Conservation (phyloP, 331 rosid genomes). For the Quercus tomentella region DNA sequence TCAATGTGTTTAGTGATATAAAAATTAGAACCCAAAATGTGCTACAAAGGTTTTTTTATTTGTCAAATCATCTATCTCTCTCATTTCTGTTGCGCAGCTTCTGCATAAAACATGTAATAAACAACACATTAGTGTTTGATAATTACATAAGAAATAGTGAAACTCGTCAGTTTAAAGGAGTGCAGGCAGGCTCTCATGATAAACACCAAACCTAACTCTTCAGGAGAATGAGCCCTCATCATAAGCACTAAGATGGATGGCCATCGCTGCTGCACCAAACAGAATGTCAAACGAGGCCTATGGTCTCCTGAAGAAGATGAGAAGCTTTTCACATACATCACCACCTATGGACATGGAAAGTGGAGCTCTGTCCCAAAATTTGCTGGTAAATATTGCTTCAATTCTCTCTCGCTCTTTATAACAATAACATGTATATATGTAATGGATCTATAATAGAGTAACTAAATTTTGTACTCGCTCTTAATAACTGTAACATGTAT, state of each 20-base stretch:
- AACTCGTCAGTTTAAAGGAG: conserved; percentile 11
- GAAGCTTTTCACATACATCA: conserved; percentile 27
- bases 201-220: conserved; percentile 22
- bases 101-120: neutral
- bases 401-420: neutral
- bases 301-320: conserved; percentile 63
- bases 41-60: too few species aligned
- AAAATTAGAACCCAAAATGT: too few species aligned
- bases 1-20: too few species aligned
- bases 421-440: too few species aligned
- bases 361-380: conserved; percentile 44
- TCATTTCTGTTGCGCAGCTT: neutral
- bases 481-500: too few species aligned
- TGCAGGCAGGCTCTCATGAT: conserved; percentile 13
- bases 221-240: neutral
- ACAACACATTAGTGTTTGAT: neutral
- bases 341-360: conserved; percentile 29
- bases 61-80: neutral
- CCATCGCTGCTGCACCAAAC: conserved; percentile 41
- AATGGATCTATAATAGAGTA: too few species aligned
- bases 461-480: too few species aligned
- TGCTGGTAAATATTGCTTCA: conserved; percentile 21
- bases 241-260: conserved; percentile 16
- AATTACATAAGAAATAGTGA: neutral
- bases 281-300: conserved; percentile 44